phyloP scores from a whole-genome alignment of 257 asterid genomes.

The Solanum sitiens region DNA sequence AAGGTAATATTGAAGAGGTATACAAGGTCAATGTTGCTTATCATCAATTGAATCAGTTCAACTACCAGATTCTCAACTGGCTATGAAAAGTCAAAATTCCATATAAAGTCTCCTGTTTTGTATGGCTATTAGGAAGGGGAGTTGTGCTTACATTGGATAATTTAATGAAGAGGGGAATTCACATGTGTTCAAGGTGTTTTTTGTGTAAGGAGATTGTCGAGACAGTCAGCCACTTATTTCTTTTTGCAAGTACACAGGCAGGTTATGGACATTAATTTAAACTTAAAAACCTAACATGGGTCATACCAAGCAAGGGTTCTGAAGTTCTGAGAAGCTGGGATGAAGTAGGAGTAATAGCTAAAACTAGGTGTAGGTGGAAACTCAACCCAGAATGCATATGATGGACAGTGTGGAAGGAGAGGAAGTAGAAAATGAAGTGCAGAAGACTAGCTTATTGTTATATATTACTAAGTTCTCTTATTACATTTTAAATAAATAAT shows the following conservation, averaged over 20 bases:
- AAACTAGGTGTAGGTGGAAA: neutral
- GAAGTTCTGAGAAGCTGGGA: neutral
- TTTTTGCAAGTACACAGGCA: neutral
- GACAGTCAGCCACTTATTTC: neutral
- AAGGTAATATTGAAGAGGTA: neutral
- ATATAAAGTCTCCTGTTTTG: neutral
- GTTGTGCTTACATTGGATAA: neutral
- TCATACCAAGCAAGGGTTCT: neutral
- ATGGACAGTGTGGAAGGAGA: neutral
- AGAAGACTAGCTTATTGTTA: no score
- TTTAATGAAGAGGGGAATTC: neutral
- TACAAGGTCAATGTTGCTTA: neutral
- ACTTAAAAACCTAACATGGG: neutral
- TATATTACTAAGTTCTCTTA: no score
- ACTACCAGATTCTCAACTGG: neutral
- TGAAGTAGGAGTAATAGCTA: neutral
- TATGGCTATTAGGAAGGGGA: neutral
- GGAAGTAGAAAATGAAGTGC: neutral
- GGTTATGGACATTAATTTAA: neutral
- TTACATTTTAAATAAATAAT: no score
- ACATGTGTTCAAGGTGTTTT: neutral
- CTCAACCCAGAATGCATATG: neutral
- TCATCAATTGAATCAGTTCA: neutral
- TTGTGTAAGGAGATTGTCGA: neutral
- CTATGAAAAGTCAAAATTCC: neutral